These are phyloP conservation scores for Lagerstroemia speciosa DNA, from an alignment of 345 rosid genomes.

Conservation along the genomic window DNA sequence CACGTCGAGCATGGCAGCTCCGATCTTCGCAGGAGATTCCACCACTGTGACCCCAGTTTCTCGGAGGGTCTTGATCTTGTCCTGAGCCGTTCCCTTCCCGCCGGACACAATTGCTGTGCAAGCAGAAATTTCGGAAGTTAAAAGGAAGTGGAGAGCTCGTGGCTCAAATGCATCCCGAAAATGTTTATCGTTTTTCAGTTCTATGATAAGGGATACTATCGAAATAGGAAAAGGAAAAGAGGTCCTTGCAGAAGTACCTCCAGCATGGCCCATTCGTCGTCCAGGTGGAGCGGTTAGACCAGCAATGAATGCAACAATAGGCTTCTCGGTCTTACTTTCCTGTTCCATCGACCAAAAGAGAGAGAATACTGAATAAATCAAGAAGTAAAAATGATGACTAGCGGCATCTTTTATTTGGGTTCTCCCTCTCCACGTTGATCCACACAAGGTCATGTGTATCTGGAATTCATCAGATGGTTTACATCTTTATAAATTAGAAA, in stretches of 20 bases:
- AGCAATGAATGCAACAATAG: slow-evolving; percentile 91
- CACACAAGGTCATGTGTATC: no score
- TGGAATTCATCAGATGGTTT: no score
- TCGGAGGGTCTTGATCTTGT: slow-evolving; percentile 69
- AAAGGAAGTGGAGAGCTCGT: background rate
- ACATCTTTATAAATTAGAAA: no score
- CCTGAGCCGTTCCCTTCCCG: slow-evolving; percentile 93
- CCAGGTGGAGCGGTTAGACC: slow-evolving; percentile 99
- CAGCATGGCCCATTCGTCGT: slow-evolving; percentile 98
- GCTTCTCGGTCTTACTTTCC: slow-evolving; percentile 92
- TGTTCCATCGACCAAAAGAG: slow-evolving; percentile 25
- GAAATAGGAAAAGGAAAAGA: background rate
- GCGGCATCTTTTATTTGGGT: no score
- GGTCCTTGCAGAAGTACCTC: slow-evolving; percentile 40
- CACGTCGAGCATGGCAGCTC: slow-evolving; percentile 60
- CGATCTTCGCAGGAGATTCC: slow-evolving; percentile 93
- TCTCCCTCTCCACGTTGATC: no score
- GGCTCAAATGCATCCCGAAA: background rate
- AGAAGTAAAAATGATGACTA: no score
- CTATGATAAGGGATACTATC: background rate
- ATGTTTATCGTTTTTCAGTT: background rate
- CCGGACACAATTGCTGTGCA: slow-evolving; percentile 80
- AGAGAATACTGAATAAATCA: background rate
- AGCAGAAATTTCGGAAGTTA: background rate
- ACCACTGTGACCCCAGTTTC: slow-evolving; percentile 92